Evolutionary conservation across 352 stramenopile genomes (phyloP), one percentile per base, ranked within the genome.

Genomic region (Globisporangium iwayamae): DNA sequence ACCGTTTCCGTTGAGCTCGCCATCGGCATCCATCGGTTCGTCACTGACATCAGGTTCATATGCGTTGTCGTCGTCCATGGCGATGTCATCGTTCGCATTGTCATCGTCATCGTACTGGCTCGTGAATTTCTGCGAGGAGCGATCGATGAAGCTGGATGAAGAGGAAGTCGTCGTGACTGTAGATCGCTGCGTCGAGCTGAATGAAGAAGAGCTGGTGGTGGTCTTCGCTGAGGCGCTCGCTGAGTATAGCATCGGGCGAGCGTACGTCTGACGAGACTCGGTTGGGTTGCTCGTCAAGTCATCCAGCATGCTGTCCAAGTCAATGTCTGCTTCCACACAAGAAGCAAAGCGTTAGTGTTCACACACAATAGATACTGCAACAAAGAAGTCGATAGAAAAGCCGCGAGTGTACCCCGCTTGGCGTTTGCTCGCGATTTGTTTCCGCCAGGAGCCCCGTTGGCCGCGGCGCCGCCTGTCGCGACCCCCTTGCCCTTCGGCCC

Each of bases 251-350:
- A 87, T 70, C 0, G 85, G 81, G 8, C 74, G 71, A 2, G 71
- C 70, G 69, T 89, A 91, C 6, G 58, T 65, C 50, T 78, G 68
- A 1, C 70, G 67, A 7, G 80, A 74, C 67, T 93, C 80, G 3
- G 78, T 93, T 34, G 86, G 86, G 65, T 95, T 95, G 56, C 76
- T 93, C 38, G 84, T 93, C 20, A 95, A 65, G 52, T 95, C 86
- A 32, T 91, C 81, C 32, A 95, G 67, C 84, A 95, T 91, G 48
- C 86, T 95, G 55, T 95, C 83, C 39, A 95, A 56, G 72, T 95
- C 86, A 58, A 95, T 93, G 57, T 95, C 86, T 77, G n/a, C 65
- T 22, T 8, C 4, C 25, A 41, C 32, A 46, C 48, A 50, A 65
- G 46, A 34, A 63, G 2, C 3, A 13, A 36, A 55, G 34, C 30